Percentiles rank a stretch among this genome's conserved stretches.
Conservation (phyloP, 768 basidiomycete genomes). For the Agaricus blazei region DNA sequence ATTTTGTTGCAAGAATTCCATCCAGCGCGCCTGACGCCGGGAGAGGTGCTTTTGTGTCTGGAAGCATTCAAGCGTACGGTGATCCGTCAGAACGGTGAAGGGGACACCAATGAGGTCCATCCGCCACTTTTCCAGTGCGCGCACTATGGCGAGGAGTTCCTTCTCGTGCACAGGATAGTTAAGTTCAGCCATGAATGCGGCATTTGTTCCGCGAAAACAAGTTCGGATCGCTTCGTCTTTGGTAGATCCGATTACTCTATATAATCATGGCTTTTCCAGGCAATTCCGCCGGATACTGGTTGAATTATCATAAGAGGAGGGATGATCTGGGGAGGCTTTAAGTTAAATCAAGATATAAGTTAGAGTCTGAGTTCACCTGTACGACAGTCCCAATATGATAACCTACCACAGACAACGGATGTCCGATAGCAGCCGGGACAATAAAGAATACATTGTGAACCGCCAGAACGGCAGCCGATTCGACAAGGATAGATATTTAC, state of each 20-base stretch:
- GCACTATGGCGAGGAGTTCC: conserved; percentile 29
- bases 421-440: not conserved
- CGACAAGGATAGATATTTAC: not conserved
- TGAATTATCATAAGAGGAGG: conserved; percentile 1
- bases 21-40: conserved; percentile 24
- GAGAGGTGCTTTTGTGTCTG: conserved; percentile 25
- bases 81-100: conserved; percentile 4
- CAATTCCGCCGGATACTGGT: not conserved
- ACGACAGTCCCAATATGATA: not conserved
- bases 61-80: conserved; percentile 24
- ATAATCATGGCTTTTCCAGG: not conserved
- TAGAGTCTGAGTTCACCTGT: not conserved
- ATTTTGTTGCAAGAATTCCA: conserved; percentile 29
- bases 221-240: not conserved
- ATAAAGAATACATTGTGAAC: not conserved
- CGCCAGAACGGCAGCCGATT: not conserved
- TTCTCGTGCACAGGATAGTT: conserved; percentile 34
- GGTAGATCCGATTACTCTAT: not conserved
- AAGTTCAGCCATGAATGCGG: not conserved
- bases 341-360: not conserved
- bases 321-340: not conserved
- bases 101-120: conserved; percentile 14
- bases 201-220: not conserved
- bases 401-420: not conserved
- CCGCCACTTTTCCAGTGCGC: conserved; percentile 22